Percentiles rank a stretch among this genome's conserved stretches.
phyloP scores from a whole-genome alignment of 768 basidiomycete species.

The Pholiota microspora region DNA sequence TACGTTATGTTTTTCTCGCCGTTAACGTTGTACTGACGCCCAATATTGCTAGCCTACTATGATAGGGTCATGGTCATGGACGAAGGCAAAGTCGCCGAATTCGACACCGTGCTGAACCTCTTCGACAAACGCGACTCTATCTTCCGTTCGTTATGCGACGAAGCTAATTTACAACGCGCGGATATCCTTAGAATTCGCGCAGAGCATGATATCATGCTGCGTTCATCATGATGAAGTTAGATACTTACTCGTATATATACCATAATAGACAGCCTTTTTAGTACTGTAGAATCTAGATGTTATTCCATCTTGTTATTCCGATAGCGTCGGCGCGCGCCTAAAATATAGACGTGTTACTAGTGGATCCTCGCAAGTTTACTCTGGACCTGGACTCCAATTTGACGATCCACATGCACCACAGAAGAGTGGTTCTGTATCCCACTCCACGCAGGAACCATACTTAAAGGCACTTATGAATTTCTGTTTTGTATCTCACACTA shows the following conservation, averaged over 20 bases:
- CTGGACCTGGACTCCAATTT: too few relatives aligned
- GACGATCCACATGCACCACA: too few relatives aligned
- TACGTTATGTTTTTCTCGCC: slow-evolving; percentile 18
- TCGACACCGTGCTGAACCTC: slow-evolving; percentile 68
- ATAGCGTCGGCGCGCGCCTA: too few relatives aligned
- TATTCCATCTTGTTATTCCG: too few relatives aligned
- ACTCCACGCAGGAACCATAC: too few relatives aligned
- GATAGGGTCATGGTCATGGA: slow-evolving; percentile 79
- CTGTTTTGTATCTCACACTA: too few relatives aligned
- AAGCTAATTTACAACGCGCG: slow-evolving; percentile 53
- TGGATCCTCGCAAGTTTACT: too few relatives aligned
- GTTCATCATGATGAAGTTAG: background rate
- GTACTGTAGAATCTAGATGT: too few relatives aligned
- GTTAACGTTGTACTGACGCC: background rate
- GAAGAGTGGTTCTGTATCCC: too few relatives aligned
- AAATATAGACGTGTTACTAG: too few relatives aligned
- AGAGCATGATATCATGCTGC: slow-evolving; percentile 25
- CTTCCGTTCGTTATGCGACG: slow-evolving; percentile 69
- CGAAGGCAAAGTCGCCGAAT: slow-evolving; percentile 65
- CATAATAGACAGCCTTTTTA: background rate
- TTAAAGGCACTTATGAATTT: too few relatives aligned
- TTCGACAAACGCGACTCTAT: slow-evolving; percentile 62
- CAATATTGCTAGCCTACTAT: slow-evolving; percentile 45
- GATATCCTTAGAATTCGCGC: slow-evolving; percentile 56
- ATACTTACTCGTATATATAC: background rate